phyloP scores from a whole-genome alignment of 352 stramenopile species.

The Aphanomyces astaci region DNA sequence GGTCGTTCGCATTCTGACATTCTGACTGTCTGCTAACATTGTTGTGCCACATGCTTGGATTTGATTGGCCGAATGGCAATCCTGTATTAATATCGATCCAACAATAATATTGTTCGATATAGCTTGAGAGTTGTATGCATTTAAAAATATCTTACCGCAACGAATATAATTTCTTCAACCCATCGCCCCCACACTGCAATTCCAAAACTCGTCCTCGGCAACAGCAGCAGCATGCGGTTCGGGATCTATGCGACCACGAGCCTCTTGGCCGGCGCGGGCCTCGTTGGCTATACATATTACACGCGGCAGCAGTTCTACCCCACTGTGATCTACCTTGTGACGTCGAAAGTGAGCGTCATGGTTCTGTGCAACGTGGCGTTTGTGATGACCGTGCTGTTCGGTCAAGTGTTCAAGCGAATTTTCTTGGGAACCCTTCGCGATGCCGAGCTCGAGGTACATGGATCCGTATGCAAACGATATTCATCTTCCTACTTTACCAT shows the following conservation, averaged over 20 bases:
- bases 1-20: no score
- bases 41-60: slow-evolving; percentile 15
- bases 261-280: slow-evolving; percentile 63
- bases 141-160: no score
- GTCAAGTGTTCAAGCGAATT: slow-evolving; percentile 72
- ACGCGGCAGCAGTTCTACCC: slow-evolving; percentile 97
- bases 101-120: not conserved
- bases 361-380: slow-evolving; percentile 93
- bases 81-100: not conserved
- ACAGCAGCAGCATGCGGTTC: slow-evolving; percentile 33
- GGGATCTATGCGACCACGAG: slow-evolving; percentile 85
- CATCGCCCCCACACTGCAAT: not conserved
- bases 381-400: slow-evolving; percentile 79
- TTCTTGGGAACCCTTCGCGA: slow-evolving; percentile 79
- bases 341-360: slow-evolving; percentile 94
- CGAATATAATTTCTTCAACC: not conserved
- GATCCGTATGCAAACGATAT: not conserved
- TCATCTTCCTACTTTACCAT: slow-evolving; percentile 35
- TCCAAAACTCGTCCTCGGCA: not conserved
- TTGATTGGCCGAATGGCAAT: slow-evolving; percentile 11
- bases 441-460: slow-evolving; percentile 65
- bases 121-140: not conserved
- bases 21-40: no score
- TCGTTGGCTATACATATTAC: slow-evolving; percentile 90
- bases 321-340: slow-evolving; percentile 94